Evolutionary conservation across 1,139 yeast species (phyloP).

Genomic region (Candida glucosophila): DNA sequence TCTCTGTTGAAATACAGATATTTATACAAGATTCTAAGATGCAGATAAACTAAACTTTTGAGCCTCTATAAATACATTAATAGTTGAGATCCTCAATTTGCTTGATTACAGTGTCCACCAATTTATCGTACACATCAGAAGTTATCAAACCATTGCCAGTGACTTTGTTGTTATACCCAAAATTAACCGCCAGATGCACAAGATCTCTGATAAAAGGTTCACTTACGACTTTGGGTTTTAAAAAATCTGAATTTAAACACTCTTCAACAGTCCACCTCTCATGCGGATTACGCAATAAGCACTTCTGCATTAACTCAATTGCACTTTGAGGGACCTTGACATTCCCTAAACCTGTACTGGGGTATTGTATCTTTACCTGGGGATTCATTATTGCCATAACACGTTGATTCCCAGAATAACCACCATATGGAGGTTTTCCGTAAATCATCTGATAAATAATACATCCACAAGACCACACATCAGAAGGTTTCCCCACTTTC

Average conservation of each 20-base stretch:
- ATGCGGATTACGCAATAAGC: conserved; percentile 66
- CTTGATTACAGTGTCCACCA: conserved; percentile 32
- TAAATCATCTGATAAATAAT: conserved; percentile 92
- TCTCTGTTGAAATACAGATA: background rate
- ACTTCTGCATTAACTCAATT: conserved; percentile 62
- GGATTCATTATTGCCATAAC: conserved; percentile 84
- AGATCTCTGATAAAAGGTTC: conserved; percentile 59
- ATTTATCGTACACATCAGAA: conserved; percentile 31
- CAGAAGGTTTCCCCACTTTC: conserved; percentile 94
- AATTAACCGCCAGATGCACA: conserved; percentile 67
- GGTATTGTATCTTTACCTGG: conserved; percentile 64
- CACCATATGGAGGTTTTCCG: conserved; percentile 87
- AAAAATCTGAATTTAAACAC: conserved; percentile 48
- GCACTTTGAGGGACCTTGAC: conserved; percentile 60
- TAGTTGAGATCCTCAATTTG: conserved; percentile 33
- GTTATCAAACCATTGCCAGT: conserved; percentile 27
- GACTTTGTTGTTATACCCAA: conserved; percentile 41
- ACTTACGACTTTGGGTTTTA: conserved; percentile 69
- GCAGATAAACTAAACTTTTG: conserved; percentile 1
- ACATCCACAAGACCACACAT: conserved; percentile 97
- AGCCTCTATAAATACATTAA: conserved; percentile 3
- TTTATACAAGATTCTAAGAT: conserved; percentile 2
- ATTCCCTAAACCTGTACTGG: conserved; percentile 56
- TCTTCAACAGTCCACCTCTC: conserved; percentile 60
- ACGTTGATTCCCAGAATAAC: conserved; percentile 70